Conservation (phyloP, 2,329 filamentous ascomycete species). For the Fusarium sp. region DNA sequence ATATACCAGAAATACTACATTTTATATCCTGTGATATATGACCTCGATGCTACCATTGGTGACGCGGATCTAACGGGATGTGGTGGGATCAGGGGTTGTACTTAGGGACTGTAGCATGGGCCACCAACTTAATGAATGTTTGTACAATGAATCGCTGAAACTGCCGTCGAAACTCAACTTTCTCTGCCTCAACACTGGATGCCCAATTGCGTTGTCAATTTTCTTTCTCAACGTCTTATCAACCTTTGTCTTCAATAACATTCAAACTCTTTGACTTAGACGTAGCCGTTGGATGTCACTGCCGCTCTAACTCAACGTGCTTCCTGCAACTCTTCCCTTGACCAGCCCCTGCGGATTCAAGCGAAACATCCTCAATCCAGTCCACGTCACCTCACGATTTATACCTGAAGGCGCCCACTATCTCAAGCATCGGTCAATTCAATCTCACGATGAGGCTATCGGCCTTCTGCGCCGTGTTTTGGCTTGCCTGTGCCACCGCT, state of each 20-base stretch:
- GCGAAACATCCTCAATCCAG: not conserved
- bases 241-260: not conserved
- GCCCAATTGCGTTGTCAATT: not conserved
- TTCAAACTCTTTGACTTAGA: not conserved
- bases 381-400: constrained; percentile 14
- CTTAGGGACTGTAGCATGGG: not conserved
- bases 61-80: constrained; percentile 1
- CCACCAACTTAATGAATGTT: not conserved
- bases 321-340: constrained; percentile 11
- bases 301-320: not conserved
- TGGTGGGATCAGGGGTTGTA: constrained; percentile 3
- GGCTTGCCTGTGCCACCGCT: constrained; percentile 19
- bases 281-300: not conserved
- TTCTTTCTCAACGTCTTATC: too few relatives aligned
- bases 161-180: not conserved
- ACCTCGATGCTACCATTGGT: not conserved
- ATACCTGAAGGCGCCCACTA: not conserved
- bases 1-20: too few relatives aligned
- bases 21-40: not conserved
- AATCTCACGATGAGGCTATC: constrained; percentile 11
- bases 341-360: constrained; percentile 12
- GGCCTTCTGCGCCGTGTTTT: not conserved
- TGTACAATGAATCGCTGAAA: constrained; percentile 5
- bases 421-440: not conserved
- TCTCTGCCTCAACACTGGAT: not conserved